Base-by-base conservation (phyloP, 164 flowering plant genomes). In the Platanus orientalis region DNA sequence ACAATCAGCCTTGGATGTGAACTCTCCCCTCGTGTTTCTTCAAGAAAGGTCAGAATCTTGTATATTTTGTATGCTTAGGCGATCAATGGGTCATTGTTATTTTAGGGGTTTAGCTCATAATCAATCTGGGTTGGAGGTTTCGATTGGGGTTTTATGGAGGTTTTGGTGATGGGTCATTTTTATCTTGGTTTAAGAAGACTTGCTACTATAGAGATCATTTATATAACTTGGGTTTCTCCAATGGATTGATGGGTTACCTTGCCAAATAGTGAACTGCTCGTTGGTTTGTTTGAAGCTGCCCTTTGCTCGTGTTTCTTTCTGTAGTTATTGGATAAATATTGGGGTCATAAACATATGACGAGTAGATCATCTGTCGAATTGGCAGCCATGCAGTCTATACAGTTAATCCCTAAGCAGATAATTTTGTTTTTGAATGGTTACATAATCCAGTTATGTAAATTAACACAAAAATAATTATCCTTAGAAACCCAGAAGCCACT, bases 11-110 rank as follows among this genome's bases (percentile, higher is more conserved):
- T 90, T 93, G 29, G 98, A 93, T 66, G 92, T 77, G 54, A 89
- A 84, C 80, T 82, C 98, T 19, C 67, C 95, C 57, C 88, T 90
- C 30, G 80, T 89, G 1, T 87, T 87, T 61, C 85, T 90, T 55
- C 97, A 93, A 81, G 98, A 93, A 69, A 81, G 96, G 98, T 87
- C 45, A 2, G 26, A 39, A 58, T 36, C 56, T 25, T 72, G 12
- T 36, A 49, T 32, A 17, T 10, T 53, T 54, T 40, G 19, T 32
- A 32, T 36, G 20, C 23, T 16, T 12, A 23, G 10, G n/a, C 16
- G n/a, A 16, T 39, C 13, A 6, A 23, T 42, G 2, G 45, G 24
- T 32, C 4, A 13, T 57, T 32, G 16, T 39, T 32, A n/a, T 23
- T 10, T 55, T 13, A 20, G 4, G 12, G 34, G 14, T n/a, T 57